These are phyloP conservation scores for Cystofilobasidium bisporidii DNA, from an alignment of 768 basidiomycete genomes.

Conservation along the genomic window DNA sequence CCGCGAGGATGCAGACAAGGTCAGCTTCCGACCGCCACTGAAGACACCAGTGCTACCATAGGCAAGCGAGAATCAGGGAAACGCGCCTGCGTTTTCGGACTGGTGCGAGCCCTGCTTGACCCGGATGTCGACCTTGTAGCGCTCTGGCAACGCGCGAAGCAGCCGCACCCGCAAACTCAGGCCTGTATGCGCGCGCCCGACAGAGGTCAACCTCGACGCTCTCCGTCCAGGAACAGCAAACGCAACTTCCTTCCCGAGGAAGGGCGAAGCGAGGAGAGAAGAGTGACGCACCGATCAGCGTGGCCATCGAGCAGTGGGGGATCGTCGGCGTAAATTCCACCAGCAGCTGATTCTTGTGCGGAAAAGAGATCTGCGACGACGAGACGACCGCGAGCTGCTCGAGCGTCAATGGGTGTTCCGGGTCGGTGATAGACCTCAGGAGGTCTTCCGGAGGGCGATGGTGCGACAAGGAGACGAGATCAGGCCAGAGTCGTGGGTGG, in stretches of 20 bases:
- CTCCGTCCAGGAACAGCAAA: too few species aligned
- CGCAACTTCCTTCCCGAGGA: too few species aligned
- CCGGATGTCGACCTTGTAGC: constrained; percentile 88
- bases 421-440: constrained; percentile 25
- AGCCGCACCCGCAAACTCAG: constrained; percentile 92
- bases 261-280: too few species aligned
- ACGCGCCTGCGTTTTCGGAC: constrained; percentile 75
- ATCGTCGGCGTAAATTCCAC: constrained; percentile 97
- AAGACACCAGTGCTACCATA: not conserved
- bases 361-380: constrained; percentile 63
- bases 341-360: constrained; percentile 53
- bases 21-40: not conserved
- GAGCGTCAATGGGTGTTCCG: constrained; percentile 76
- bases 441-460: constrained; percentile 15
- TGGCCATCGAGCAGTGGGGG: constrained; percentile 95
- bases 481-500: too few species aligned
- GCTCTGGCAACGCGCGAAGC: constrained; percentile 73
- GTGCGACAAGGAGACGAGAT: not conserved
- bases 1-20: not conserved
- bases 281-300: constrained; percentile 64
- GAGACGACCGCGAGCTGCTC: constrained; percentile 95
- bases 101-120: constrained; percentile 94
- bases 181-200: constrained; percentile 45
- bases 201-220: not conserved
- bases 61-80: too few species aligned